Percentiles rank a stretch among this genome's conserved stretches.
phyloP scores from a whole-genome alignment of 139 green algal species.

The Cymbomonas tetramitiformis region DNA sequence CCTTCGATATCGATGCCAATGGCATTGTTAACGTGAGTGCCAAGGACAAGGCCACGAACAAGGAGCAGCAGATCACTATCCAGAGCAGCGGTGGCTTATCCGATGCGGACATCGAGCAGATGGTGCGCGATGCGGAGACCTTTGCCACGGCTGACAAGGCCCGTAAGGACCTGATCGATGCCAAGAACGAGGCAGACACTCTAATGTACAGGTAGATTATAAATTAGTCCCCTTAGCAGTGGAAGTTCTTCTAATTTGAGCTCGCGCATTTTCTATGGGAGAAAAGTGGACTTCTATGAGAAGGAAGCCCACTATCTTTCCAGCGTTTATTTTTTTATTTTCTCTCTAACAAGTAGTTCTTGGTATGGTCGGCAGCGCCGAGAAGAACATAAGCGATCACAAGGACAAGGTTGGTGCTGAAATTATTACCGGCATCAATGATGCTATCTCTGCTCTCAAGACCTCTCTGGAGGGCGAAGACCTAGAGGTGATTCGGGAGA shows the following conservation, averaged over 20 bases:
- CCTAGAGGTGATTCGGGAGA: slow-evolving; percentile 42
- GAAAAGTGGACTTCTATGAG: no score
- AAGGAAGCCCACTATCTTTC: no score
- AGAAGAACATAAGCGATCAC: slow-evolving; percentile 84
- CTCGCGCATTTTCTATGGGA: no score
- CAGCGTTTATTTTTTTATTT: no score
- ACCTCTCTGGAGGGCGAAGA: slow-evolving; percentile 48
- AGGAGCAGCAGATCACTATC: slow-evolving; percentile 93
- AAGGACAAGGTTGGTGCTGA: slow-evolving; percentile 63
- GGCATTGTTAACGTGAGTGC: slow-evolving; percentile 65
- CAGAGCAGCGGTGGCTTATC: slow-evolving; percentile 57
- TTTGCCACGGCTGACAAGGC: slow-evolving; percentile 71
- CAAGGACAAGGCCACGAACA: slow-evolving; percentile 82
- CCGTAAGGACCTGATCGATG: slow-evolving; percentile 86
- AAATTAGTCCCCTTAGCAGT: no score
- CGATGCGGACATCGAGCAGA: slow-evolving; percentile 84
- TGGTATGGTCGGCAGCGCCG: no score
- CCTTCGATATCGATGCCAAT: slow-evolving; percentile 88
- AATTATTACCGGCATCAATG: slow-evolving; percentile 72
- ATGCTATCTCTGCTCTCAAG: slow-evolving; percentile 54
- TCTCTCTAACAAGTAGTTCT: no score
- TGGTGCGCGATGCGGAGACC: slow-evolving; percentile 79
- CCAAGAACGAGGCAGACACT: slow-evolving; percentile 80
- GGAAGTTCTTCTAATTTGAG: no score
- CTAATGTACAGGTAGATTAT: slow-evolving; percentile 77